These are phyloP conservation scores for Penicillium sp. DNA, from an alignment of 2,329 filamentous ascomycete genomes.

Conservation along the genomic window DNA sequence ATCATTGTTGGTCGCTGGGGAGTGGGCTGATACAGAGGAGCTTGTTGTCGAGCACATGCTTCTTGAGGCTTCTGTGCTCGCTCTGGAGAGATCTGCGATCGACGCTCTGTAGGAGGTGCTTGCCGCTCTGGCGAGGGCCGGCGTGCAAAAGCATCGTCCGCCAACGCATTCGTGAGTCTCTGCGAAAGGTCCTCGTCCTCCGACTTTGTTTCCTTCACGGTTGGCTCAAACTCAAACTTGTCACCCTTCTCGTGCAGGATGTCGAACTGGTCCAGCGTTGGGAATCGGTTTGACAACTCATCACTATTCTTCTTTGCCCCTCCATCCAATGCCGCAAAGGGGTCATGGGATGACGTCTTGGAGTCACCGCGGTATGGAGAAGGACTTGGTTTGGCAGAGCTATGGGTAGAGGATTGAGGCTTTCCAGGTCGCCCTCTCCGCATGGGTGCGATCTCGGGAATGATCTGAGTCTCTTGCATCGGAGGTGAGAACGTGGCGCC, in stretches of 20 bases:
- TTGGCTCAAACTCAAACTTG: constrained; percentile 78
- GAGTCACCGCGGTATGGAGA: constrained; percentile 65
- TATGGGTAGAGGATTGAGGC: constrained; percentile 46
- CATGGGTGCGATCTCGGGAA: constrained; percentile 94
- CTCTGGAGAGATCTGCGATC: constrained; percentile 30
- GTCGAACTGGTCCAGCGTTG: constrained; percentile 89
- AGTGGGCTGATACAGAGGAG: constrained; percentile 43
- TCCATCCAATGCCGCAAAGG: constrained; percentile 86
- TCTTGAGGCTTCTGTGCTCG: constrained; percentile 29
- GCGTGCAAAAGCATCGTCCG: constrained; percentile 78
- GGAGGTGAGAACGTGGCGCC: constrained; percentile 82
- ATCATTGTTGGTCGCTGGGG: constrained; percentile 59
- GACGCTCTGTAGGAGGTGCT: constrained; percentile 30
- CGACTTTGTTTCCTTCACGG: constrained; percentile 47
- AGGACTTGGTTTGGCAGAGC: constrained; percentile 60
- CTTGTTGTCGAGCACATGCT: constrained; percentile 30
- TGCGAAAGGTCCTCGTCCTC: constrained; percentile 61
- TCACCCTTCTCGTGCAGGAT: constrained; percentile 80
- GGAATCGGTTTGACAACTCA: constrained; percentile 82
- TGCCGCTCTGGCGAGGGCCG: constrained; percentile 39
- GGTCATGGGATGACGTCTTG: constrained; percentile 65
- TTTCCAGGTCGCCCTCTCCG: constrained; percentile 75
- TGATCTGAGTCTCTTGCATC: constrained; percentile 66
- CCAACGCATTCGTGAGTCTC: constrained; percentile 72
- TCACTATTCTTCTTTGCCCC: constrained; percentile 64